Base-by-base conservation (phyloP, 176 grass and related monocot species). In the Miscanthus lutarioriparius region DNA sequence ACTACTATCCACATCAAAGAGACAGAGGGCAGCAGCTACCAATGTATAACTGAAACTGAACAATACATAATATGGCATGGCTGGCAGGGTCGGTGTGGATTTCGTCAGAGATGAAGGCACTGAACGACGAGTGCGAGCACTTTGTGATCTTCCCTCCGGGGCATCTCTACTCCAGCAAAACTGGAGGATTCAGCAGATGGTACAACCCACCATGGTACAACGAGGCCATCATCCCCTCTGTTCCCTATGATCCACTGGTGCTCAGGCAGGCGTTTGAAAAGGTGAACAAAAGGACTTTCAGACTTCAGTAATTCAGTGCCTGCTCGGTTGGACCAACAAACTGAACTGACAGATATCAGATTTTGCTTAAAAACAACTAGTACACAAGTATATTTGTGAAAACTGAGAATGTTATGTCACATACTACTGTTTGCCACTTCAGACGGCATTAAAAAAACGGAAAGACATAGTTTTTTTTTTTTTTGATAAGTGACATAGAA, bases 71-170 rank as follows among this genome's bases (percentile, higher is more conserved):
- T 1, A n/a, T n/a, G n/a, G n/a, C n/a, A n/a, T n/a, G n/a, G n/a
- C 14, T 14, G 11, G 3, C 58, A 62, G 58, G 58, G 2, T 94
- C 95, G 20, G 76, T 97, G 7, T 97, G 92, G 95, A 91, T 97
- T 72, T 88, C 90, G 17, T 97, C 95, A 4, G 95, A 97, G 89
- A 91, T 97, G 92, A 97, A 97, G 76, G 92, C 86, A 0, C 35
- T 95, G 22, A 84, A 90, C 80, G 90, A 97, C 77, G 95, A 93
- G 66, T 94, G 92, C 65, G 95, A 94, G 65, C 92, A 95, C 54
- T 97, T 93, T 36, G 92, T 95, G 75, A 79, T 91, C 53, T 95
- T 95, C 84, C 95, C 88, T n/a, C 95, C 95, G 8, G 90, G 92
- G 0, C 84, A 94, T 75, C 79, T 97, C 72, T 97, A 91, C 89